Evolutionary conservation across 2,329 filamentous ascomycete species (phyloP), one percentile per base, ranked within the genome.

Genomic region (Neonectria punicea): DNA sequence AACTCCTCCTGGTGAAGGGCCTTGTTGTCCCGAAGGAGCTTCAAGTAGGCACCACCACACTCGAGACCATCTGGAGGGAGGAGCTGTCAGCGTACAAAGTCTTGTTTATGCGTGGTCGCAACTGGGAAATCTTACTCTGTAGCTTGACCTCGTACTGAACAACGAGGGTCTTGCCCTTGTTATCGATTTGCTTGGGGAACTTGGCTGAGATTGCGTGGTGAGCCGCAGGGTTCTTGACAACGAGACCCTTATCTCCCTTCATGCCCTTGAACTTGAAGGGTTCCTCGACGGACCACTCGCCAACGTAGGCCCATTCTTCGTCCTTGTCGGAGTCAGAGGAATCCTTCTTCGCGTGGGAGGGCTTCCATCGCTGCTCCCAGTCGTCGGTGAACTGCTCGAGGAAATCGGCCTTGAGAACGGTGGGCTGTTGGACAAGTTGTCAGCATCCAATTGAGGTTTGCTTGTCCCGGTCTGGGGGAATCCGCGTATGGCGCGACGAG

Each of bases 101-200:
- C 22, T 49, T 60, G n/a, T 9, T 11, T 9, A 10, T n/a, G 53
- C 25, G 25, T 34, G 9, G 32, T 18, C 8, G 43, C 36, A 2
- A 4, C 8, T 14, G 10, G 60, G 9, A 47, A 34, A 44, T 30
- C 92, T 83, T 87, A 97, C 93, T 93, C 85, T 99, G 96, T 71
- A 98, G 92, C 89, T 99, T 99, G 79, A 98, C 96, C 82, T 99
- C 96, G 80, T 99, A 99, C 84, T 99, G 96, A 58, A 99, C 93
- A 73, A 99, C 96, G 56, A 99, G 89, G 65, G 93, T 92, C 87
- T 99, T 97, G 84, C 88, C 94, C 89, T 95, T 98, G 89, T 97
- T 96, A 84, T 98, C 92, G 78, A 99, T 92, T 83, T 93, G 92
- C 87, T 97, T 94, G 80, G 92, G 90, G 86, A 99, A 98, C 84